Evolutionary conservation across 1,139 yeast species (phyloP).

Genomic region (Hyphopichia fennica): DNA sequence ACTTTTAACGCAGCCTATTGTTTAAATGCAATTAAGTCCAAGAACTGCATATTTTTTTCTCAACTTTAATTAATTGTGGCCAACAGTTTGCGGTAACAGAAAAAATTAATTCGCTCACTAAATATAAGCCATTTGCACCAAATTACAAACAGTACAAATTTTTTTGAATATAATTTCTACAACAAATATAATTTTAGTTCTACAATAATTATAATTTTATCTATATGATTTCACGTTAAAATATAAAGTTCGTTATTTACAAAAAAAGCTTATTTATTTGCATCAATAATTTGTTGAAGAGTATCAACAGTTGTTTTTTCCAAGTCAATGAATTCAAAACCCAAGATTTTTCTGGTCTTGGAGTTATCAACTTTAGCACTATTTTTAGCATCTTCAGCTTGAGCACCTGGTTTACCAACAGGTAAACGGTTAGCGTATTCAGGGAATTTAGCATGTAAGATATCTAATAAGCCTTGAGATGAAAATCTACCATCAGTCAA

Average conservation of each 20-base stretch:
- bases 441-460: constrained; percentile 28
- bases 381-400: constrained; percentile 16
- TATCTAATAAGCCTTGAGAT: constrained; percentile 33
- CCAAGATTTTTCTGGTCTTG: constrained; percentile 27
- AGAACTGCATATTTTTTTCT: too few relatives aligned
- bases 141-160: too few relatives aligned
- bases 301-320: constrained; percentile 39
- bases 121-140: too few relatives aligned
- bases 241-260: not conserved
- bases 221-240: too few relatives aligned
- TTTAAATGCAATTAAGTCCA: too few relatives aligned
- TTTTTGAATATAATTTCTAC: too few relatives aligned
- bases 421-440: constrained; percentile 23
- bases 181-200: too few relatives aligned
- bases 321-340: constrained; percentile 28
- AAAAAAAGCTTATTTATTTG: constrained; percentile 1
- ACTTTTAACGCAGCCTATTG: too few relatives aligned
- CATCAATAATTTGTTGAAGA: constrained; percentile 35
- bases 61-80: too few relatives aligned
- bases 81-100: too few relatives aligned
- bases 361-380: constrained; percentile 21
- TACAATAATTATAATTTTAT: too few relatives aligned
- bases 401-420: constrained; percentile 27
- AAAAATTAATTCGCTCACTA: too few relatives aligned
- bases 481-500: constrained; percentile 29